These are phyloP conservation scores for Phytophthora palmivora DNA, from an alignment of 352 stramenopile genomes.

Conservation along the genomic window DNA sequence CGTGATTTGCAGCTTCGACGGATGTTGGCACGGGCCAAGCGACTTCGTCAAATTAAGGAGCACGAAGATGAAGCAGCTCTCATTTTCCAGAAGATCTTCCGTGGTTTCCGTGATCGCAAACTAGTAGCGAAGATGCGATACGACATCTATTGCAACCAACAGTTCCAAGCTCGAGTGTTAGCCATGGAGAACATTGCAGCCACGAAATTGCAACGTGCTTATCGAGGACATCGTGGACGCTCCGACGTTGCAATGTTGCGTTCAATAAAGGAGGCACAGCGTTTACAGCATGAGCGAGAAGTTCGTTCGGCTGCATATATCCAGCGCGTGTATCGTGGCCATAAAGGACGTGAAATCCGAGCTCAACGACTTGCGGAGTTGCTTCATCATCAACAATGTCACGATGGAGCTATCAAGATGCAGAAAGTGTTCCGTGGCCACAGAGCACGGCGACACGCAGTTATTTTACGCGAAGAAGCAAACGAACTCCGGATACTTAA, in stretches of 20 bases:
- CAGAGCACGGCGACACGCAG: conserved; percentile 47
- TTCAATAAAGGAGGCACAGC: conserved; percentile 54
- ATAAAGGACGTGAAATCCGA: conserved; percentile 57
- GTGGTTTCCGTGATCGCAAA: conserved; percentile 63
- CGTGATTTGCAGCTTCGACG: conserved; percentile 61
- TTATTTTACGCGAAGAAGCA: conserved; percentile 49
- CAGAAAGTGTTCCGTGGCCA: conserved; percentile 81
- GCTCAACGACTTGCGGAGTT: conserved; percentile 57
- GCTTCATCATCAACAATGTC: conserved; percentile 51
- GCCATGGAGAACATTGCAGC: conserved; percentile 69
- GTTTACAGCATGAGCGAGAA: conserved; percentile 53
- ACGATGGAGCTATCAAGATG: conserved; percentile 62
- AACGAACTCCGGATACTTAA: conserved; percentile 49
- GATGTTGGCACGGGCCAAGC: conserved; percentile 54
- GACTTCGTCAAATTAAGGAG: conserved; percentile 58
- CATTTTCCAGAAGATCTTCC: conserved; percentile 81
- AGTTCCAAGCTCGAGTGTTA: conserved; percentile 59
- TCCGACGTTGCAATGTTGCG: conserved; percentile 55
- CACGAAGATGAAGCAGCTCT: conserved; percentile 67
- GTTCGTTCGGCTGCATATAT: conserved; percentile 57
- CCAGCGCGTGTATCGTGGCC: conserved; percentile 80
- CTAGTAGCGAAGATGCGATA: conserved; percentile 54
- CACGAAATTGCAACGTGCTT: conserved; percentile 77
- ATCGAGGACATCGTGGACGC: conserved; percentile 67
- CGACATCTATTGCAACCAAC: conserved; percentile 45